Conservation (phyloP, 2,329 filamentous ascomycete genomes). For the Colletotrichum lindemuthianum region DNA sequence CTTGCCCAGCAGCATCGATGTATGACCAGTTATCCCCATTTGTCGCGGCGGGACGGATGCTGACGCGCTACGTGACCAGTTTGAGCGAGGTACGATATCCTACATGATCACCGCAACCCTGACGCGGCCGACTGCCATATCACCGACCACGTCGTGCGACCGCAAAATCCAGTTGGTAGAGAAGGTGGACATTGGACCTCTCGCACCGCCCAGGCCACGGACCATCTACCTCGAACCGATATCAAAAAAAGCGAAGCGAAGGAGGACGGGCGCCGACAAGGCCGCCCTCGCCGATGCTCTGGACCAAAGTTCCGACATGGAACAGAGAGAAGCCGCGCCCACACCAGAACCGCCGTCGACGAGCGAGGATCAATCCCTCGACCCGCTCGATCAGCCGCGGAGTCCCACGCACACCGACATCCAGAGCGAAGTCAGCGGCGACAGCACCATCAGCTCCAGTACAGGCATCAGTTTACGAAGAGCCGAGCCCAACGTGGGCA, state of each 20-base stretch:
- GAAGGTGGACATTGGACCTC: slow-evolving; percentile 82
- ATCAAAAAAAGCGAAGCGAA: slow-evolving; percentile 74
- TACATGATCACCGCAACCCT: slow-evolving; percentile 92
- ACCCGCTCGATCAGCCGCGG: slow-evolving; percentile 47
- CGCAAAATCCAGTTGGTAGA: slow-evolving; percentile 83
- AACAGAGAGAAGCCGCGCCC: slow-evolving; percentile 39
- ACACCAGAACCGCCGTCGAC: slow-evolving; percentile 52
- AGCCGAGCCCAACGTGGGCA: slow-evolving; percentile 31
- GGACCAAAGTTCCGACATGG: slow-evolving; percentile 46
- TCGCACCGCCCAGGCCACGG: slow-evolving; percentile 79
- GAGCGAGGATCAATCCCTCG: slow-evolving; percentile 52
- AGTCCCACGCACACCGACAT: slow-evolving; percentile 62
- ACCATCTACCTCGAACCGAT: slow-evolving; percentile 90
- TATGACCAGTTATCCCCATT: slow-evolving; percentile 59
- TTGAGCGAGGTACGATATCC: slow-evolving; percentile 91
- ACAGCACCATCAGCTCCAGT: slow-evolving; percentile 75
- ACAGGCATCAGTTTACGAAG: slow-evolving; percentile 64
- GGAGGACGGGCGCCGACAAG: slow-evolving; percentile 61
- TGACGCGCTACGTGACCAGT: slow-evolving; percentile 62
- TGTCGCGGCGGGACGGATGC: slow-evolving; percentile 6
- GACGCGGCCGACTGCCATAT: slow-evolving; percentile 87
- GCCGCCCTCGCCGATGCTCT: slow-evolving; percentile 55
- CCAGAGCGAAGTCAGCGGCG: slow-evolving; percentile 76
- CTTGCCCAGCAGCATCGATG: slow-evolving; percentile 93
- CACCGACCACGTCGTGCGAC: slow-evolving; percentile 82